Evolutionary conservation across 306 rosid genomes (phyloP).

Genomic region (Carpinus viminea): DNA sequence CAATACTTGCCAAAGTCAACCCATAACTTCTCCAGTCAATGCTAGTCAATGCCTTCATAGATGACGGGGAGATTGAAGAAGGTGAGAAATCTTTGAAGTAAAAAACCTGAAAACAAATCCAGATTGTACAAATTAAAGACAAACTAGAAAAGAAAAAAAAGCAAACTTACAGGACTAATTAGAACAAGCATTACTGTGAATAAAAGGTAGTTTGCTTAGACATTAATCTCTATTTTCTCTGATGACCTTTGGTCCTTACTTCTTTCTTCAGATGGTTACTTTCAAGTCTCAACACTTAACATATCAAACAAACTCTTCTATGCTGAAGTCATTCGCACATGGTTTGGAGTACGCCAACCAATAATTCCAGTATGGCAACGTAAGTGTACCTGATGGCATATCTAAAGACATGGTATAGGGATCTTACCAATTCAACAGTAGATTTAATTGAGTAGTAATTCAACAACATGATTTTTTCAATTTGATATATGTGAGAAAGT

Average conservation of each 20-base stretch:
- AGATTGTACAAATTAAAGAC: slow-evolving; percentile 22
- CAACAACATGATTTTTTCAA: background rate
- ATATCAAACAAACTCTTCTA: background rate
- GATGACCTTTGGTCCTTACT: background rate
- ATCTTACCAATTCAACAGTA: background rate
- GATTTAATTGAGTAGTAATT: background rate
- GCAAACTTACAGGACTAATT: background rate
- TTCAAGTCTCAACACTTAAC: background rate
- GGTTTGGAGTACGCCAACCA: background rate
- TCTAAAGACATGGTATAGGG: background rate
- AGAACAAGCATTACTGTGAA: background rate
- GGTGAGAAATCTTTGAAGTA: slow-evolving; percentile 72
- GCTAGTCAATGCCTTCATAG: slow-evolving; percentile 64
- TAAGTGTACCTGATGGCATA: background rate
- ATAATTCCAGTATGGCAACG: background rate
- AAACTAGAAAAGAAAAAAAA: slow-evolving; percentile 11
- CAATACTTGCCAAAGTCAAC: slow-evolving; percentile 50
- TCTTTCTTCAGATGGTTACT: background rate
- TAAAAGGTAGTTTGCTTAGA: background rate
- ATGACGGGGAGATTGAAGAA: slow-evolving; percentile 47
- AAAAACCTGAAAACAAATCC: slow-evolving; percentile 57
- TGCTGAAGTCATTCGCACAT: background rate
- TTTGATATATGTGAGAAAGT: background rate
- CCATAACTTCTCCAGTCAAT: slow-evolving; percentile 84
- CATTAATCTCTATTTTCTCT: background rate